Evolutionary conservation across 75 land plant species (phyloP).

Genomic region (Cupressus sempervirens): DNA sequence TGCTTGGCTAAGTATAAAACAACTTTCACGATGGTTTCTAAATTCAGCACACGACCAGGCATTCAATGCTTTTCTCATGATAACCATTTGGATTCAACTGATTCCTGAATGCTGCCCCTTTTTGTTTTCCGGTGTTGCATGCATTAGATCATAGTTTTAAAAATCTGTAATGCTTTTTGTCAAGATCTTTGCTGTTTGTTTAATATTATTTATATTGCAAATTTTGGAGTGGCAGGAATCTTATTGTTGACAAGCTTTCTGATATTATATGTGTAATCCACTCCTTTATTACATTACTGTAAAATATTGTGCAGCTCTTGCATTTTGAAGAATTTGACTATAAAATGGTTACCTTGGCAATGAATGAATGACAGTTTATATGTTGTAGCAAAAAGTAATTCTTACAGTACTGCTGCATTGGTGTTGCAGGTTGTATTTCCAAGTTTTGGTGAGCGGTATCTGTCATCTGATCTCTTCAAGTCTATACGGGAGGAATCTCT

Average conservation of each 20-base stretch:
- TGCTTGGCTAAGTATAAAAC: no score
- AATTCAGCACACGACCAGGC: no score
- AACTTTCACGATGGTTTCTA: no score
- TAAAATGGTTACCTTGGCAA: not conserved
- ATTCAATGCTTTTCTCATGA: no score
- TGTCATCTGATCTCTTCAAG: conserved; percentile 57
- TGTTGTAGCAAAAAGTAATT: not conserved
- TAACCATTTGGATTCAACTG: no score
- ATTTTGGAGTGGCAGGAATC: not conserved
- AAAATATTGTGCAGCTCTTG: not conserved
- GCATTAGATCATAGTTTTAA: no score
- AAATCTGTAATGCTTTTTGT: not conserved
- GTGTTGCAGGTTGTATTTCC: conserved; percentile 63
- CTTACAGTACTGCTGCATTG: not conserved
- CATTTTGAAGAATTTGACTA: not conserved
- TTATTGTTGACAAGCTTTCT: not conserved
- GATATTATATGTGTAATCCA: not conserved
- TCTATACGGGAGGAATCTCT: conserved; percentile 62
- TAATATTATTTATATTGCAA: not conserved
- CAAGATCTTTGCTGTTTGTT: not conserved
- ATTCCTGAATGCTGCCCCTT: no score
- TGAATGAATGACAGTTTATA: not conserved
- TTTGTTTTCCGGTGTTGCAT: no score
- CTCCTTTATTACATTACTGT: not conserved
- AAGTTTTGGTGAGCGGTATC: conserved; percentile 76